Evolutionary conservation across 2,329 filamentous ascomycete species (phyloP).

Genomic region (Mollisia scopiformis): DNA sequence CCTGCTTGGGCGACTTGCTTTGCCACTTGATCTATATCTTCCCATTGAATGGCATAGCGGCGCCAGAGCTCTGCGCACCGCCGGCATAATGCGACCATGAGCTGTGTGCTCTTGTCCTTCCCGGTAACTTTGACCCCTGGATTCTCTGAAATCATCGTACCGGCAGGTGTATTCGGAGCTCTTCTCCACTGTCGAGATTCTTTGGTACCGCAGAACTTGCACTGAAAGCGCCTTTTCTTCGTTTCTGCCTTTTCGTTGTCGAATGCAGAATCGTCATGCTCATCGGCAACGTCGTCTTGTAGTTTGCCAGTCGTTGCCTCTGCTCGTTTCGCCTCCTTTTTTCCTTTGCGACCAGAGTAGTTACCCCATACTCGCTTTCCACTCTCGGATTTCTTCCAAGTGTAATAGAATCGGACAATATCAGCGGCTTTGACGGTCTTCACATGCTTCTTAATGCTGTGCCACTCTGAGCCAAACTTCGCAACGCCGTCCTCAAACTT

Average conservation of each 20-base stretch:
- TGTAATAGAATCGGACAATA: slow-evolving; percentile 93
- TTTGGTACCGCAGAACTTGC: slow-evolving; percentile 87
- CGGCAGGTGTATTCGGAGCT: slow-evolving; percentile 77
- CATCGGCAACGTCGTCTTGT: slow-evolving; percentile 89
- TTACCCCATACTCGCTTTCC: slow-evolving; percentile 90
- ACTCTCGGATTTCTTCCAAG: slow-evolving; percentile 92
- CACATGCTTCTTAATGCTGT: slow-evolving; percentile 81
- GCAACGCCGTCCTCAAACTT: slow-evolving; percentile 89
- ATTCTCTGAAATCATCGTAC: slow-evolving; percentile 69
- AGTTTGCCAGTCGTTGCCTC: slow-evolving; percentile 75
- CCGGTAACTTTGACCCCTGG: slow-evolving; percentile 58
- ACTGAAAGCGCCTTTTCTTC: slow-evolving; percentile 84
- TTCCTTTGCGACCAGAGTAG: slow-evolving; percentile 84
- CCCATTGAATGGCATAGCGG: slow-evolving; percentile 94
- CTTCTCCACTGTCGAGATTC: slow-evolving; percentile 88
- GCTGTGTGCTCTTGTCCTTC: slow-evolving; percentile 77
- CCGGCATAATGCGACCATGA: slow-evolving; percentile 82
- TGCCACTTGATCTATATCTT: slow-evolving; percentile 86
- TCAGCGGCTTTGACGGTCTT: slow-evolving; percentile 78
- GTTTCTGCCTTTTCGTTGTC: slow-evolving; percentile 79
- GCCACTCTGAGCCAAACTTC: slow-evolving; percentile 90
- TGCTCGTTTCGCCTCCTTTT: slow-evolving; percentile 79
- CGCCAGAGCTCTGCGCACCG: slow-evolving; percentile 94
- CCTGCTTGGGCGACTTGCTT: slow-evolving; percentile 84
- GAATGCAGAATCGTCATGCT: slow-evolving; percentile 93